Percentiles rank a stretch among this genome's conserved stretches.
phyloP scores from a whole-genome alignment of 306 rosid species.

The Acacia confusa region DNA sequence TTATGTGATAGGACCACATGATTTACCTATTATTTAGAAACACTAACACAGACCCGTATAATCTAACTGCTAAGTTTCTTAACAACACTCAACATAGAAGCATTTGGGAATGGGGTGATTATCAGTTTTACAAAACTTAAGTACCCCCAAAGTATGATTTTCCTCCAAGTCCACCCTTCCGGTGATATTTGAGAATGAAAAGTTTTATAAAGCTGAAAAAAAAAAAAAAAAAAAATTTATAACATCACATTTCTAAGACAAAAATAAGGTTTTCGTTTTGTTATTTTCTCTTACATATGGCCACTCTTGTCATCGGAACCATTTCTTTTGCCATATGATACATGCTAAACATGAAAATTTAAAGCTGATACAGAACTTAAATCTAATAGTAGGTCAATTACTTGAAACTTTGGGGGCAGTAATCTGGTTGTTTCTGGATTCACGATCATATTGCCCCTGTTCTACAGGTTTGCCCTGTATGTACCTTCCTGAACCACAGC shows the following conservation, averaged over 20 bases:
- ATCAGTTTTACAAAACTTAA: background rate
- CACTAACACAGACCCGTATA: background rate
- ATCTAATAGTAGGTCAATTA: constrained; percentile 28
- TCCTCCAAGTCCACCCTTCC: background rate
- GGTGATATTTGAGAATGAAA: background rate
- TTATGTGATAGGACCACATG: background rate
- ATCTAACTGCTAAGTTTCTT: background rate
- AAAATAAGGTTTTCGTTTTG: background rate
- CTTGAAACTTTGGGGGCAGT: constrained; percentile 73
- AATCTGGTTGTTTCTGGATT: constrained; percentile 54
- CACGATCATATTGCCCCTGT: constrained; percentile 66
- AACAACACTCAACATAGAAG: background rate
- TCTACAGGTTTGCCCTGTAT: constrained; percentile 65
- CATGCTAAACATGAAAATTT: constrained; percentile 13
- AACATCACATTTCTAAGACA: background rate
- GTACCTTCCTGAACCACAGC: constrained; percentile 88
- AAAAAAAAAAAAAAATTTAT: no score
- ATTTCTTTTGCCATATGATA: background rate
- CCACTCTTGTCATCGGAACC: constrained; percentile 1
- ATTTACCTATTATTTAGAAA: constrained; percentile 6
- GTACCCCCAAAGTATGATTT: background rate
- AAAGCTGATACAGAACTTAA: background rate
- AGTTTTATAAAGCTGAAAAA: background rate
- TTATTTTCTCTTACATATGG: background rate
- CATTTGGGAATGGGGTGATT: background rate